Base-by-base conservation (phyloP, 768 basidiomycete genomes). In the Cystoderma amianthinum region DNA sequence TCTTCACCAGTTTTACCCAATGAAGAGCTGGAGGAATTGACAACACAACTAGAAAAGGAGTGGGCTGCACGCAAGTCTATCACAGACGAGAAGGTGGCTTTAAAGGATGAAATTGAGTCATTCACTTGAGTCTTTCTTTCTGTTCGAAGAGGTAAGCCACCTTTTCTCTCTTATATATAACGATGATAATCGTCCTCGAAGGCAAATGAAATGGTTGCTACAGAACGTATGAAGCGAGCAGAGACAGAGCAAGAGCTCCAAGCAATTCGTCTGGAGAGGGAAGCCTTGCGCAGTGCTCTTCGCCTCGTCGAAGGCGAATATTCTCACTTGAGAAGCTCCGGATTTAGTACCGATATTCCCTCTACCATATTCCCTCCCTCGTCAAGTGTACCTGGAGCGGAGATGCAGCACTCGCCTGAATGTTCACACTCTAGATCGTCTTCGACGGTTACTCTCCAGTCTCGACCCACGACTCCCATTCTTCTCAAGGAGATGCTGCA, bases 161-260 rank as follows among this genome's bases (percentile, higher is more conserved):
- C n/a, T n/a, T n/a, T n/a, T n/a, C n/a, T n/a, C n/a, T 13, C 37
- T 22, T 19, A 37, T 28, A n/a, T n/a, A n/a, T n/a, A n/a, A n/a
- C n/a, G n/a, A n/a, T n/a, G n/a, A n/a, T n/a, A n/a, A n/a, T n/a
- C 15, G 10, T 23, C 12, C 4, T 43, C 33, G 52, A 48, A 88
- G 85, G 89, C 90, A 4, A 92, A 92, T 58, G 86, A 84, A 48
- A 92, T 93, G 89, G 89, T 92, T 2, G 75, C 83, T 6, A 70
- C 70, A 0, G 90, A 92, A 50, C 77, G 89, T 11, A 79, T 77
- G 48, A 75, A 71, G 51, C 73, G 77, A 19, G 82, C 82, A 2
- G 85, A 87, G 51, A 73, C 77, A 1, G 82, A 87, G 54, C 83
- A 86, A 45, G 72, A 89, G 53, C 65, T 91, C 19, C 70, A 67